phyloP scores from a whole-genome alignment of 345 rosid species.

The Pugionium cornutum region DNA sequence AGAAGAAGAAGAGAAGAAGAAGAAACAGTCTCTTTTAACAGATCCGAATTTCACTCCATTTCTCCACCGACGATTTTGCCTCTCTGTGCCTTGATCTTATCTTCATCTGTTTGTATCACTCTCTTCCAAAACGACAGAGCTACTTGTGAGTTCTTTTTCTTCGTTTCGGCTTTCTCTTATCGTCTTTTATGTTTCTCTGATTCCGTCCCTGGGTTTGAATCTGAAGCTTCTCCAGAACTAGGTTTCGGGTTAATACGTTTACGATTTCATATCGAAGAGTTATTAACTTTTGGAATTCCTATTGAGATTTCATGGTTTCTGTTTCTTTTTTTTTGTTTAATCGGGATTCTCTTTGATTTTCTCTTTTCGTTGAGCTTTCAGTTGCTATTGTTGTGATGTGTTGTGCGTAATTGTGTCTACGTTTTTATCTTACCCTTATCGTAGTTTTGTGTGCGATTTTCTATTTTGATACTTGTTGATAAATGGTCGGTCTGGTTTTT shows the following conservation, averaged over 20 bases:
- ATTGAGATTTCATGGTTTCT: not conserved
- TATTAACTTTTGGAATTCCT: not conserved
- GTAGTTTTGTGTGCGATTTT: not conserved
- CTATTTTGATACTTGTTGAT: not conserved
- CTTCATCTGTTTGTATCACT: not conserved
- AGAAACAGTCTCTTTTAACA: slow-evolving; percentile 7
- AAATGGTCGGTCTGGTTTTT: not conserved
- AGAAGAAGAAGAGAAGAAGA: not conserved
- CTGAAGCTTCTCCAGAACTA: not conserved
- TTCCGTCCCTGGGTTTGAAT: not conserved
- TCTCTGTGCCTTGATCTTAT: slow-evolving; percentile 1
- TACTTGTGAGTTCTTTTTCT: slow-evolving; percentile 15
- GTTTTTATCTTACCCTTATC: not conserved
- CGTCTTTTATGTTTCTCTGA: not conserved
- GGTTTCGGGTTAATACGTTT: not conserved
- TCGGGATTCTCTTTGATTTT: too few relatives aligned
- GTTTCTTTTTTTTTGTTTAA: too few relatives aligned
- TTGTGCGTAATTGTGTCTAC: not conserved
- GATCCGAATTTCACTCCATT: slow-evolving; percentile 35
- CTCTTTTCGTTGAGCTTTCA: not conserved
- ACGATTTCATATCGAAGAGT: not conserved
- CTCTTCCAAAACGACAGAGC: slow-evolving; percentile 19
- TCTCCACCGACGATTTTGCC: slow-evolving; percentile 4
- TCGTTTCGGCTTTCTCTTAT: not conserved
- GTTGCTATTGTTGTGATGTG: not conserved